Percentiles rank a stretch among this genome's conserved stretches.
These are phyloP conservation scores for Carallia pectinifolia DNA, from an alignment of 345 rosid species.

Conservation along the genomic window DNA sequence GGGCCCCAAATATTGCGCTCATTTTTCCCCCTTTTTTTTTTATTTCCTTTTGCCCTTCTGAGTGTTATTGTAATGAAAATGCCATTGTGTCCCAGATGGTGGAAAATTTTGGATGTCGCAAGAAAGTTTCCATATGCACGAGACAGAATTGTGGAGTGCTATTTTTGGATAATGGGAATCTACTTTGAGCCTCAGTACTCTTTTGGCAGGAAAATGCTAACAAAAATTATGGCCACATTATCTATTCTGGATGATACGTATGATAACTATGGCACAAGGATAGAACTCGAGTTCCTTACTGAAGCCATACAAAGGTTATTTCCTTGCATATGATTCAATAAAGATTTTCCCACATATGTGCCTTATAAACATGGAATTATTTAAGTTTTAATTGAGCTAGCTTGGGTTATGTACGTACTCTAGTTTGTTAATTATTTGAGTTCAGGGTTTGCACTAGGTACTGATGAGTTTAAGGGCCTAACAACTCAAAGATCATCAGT, in stretches of 20 bases:
- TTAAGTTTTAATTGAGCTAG: too few species aligned
- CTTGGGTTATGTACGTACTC: too few species aligned
- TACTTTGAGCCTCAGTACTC: conserved; percentile 17
- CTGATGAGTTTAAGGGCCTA: too few species aligned
- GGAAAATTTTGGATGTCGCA: conserved; percentile 16
- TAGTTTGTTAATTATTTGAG: too few species aligned
- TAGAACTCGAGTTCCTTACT: conserved; percentile 11
- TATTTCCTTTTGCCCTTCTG: too few species aligned
- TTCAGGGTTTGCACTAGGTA: too few species aligned
- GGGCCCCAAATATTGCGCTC: too few species aligned
- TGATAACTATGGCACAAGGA: conserved; percentile 2
- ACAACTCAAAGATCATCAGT: too few species aligned
- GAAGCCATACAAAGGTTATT: conserved; percentile 13
- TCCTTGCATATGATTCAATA: too few species aligned
- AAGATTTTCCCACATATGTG: too few species aligned
- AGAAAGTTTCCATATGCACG: conserved; percentile 12
- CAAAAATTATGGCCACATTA: neutral
- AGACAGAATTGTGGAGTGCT: conserved; percentile 14
- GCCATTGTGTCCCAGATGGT: conserved; percentile 15
- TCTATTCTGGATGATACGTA: conserved; percentile 17
- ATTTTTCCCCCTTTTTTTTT: too few species aligned
- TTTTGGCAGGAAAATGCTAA: conserved; percentile 5
- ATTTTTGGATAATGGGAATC: conserved; percentile 11
- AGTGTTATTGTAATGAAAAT: neutral
- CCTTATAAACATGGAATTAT: too few species aligned